phyloP scores from a whole-genome alignment of 768 basidiomycete genomes.

The Auricularia auricula-judae region DNA sequence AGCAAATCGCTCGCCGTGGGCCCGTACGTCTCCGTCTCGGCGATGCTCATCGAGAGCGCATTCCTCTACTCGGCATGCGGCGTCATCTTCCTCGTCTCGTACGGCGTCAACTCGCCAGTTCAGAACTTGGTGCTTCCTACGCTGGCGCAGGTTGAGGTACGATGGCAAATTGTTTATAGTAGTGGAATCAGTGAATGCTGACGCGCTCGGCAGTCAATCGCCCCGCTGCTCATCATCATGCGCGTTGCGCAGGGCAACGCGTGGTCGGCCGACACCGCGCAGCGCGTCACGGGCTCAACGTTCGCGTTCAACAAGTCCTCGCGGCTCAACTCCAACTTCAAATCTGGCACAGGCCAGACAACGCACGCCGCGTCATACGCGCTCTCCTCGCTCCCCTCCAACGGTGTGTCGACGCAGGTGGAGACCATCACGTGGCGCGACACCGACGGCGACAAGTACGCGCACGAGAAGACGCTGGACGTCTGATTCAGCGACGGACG shows the following conservation, averaged over 20 bases:
- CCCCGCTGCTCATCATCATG: slow-evolving; percentile 24
- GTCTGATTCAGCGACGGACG: too few species aligned
- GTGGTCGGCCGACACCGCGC: background rate
- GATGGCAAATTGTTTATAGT: too few species aligned
- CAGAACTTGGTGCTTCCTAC: slow-evolving; percentile 23
- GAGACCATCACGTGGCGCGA: too few species aligned
- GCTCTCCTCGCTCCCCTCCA: too few species aligned
- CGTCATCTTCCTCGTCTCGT: slow-evolving; percentile 22
- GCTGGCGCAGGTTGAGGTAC: slow-evolving; percentile 19
- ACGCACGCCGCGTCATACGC: too few species aligned
- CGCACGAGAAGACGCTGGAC: too few species aligned
- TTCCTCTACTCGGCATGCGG: slow-evolving; percentile 17
- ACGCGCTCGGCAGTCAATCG: slow-evolving; percentile 18
- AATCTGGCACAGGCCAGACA: too few species aligned
- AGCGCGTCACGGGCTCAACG: background rate
- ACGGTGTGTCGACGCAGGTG: too few species aligned
- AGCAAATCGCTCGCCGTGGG: slow-evolving; percentile 6
- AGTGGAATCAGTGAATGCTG: too few species aligned
- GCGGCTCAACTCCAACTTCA: background rate
- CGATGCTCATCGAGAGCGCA: slow-evolving; percentile 28
- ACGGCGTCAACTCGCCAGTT: slow-evolving; percentile 16
- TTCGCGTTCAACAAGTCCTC: background rate
- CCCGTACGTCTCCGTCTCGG: slow-evolving; percentile 17
- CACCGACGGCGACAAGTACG: too few species aligned
- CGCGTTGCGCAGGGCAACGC: slow-evolving; percentile 23